Percentiles rank a stretch among this genome's conserved stretches.
Evolutionary conservation across 345 rosid species (phyloP).

Genomic region (Eucalyptus marginata): DNA sequence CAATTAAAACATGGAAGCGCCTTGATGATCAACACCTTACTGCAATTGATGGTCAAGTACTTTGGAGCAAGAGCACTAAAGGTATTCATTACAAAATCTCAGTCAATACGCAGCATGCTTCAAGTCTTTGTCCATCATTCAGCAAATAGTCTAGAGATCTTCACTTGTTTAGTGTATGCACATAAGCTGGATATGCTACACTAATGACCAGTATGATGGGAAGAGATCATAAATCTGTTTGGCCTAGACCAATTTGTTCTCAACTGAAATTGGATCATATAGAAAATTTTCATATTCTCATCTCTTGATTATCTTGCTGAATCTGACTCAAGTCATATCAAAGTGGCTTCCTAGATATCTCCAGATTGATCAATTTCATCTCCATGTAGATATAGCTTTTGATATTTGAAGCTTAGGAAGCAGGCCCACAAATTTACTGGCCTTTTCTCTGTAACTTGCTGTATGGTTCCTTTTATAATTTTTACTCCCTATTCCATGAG

Average conservation of each 20-base stretch:
- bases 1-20: slow-evolving; percentile 86
- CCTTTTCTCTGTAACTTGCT: background rate
- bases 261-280: background rate
- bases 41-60: slow-evolving; percentile 48
- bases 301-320: background rate
- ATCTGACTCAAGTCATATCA: background rate
- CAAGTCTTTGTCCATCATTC: background rate
- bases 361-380: background rate
- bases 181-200: background rate
- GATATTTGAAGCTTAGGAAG: background rate
- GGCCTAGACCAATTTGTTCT: background rate
- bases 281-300: background rate
- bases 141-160: background rate
- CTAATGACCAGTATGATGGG: background rate
- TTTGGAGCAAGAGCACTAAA: slow-evolving; percentile 54
- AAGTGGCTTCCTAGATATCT: background rate
- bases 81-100: slow-evolving; percentile 14
- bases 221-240: background rate
- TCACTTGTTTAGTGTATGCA: background rate
- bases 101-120: background rate
- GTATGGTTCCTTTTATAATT: background rate
- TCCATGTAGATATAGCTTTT: background rate
- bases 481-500: background rate
- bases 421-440: background rate
- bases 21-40: slow-evolving; percentile 67